Conservation (phyloP, 2,329 filamentous ascomycete species). For the Colletotrichum musae region DNA sequence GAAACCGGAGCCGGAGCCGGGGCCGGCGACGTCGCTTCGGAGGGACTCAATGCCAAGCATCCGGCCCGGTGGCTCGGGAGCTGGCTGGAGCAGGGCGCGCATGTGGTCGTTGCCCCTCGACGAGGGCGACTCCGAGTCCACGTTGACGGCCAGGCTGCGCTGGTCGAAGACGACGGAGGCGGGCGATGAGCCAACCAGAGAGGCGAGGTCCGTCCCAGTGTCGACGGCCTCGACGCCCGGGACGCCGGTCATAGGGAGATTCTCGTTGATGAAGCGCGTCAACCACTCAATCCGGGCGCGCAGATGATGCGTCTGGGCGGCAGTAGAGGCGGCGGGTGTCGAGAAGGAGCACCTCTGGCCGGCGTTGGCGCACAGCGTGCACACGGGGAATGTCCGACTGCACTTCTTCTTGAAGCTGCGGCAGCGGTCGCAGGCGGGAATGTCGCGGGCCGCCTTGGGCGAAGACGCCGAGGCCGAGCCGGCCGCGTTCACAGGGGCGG, state of each 20-base stretch:
- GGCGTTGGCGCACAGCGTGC: constrained; percentile 56
- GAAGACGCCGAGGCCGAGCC: constrained; percentile 40
- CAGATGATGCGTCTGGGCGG: constrained; percentile 54
- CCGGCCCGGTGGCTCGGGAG: constrained; percentile 19
- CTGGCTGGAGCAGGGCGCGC: constrained; percentile 32
- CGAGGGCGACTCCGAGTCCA: constrained; percentile 27
- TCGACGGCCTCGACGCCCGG: constrained; percentile 53
- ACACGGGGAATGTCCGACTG: constrained; percentile 57
- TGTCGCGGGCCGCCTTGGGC: constrained; percentile 45
- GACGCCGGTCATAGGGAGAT: constrained; percentile 45
- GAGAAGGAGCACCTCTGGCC: constrained; percentile 56
- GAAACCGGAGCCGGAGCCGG: constrained; percentile 3
- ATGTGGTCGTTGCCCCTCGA: constrained; percentile 28
- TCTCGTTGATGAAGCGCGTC: constrained; percentile 53
- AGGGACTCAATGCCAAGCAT: constrained; percentile 33
- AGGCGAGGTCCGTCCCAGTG: constrained; percentile 51
- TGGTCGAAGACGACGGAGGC: constrained; percentile 22
- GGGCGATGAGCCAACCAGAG: constrained; percentile 32
- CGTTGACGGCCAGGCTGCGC: constrained; percentile 25
- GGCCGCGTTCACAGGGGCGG: constrained; percentile 47
- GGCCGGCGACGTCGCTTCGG: constrained; percentile 2
- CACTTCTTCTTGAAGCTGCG: constrained; percentile 63
- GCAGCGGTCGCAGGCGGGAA: constrained; percentile 58
- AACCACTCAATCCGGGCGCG: constrained; percentile 59
- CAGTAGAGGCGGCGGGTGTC: constrained; percentile 47